Evolutionary conservation across 1,284 basidiomycete genomes (phyloP), one percentile per base, ranked within the genome.

Genomic region (Ustilago sp.): DNA sequence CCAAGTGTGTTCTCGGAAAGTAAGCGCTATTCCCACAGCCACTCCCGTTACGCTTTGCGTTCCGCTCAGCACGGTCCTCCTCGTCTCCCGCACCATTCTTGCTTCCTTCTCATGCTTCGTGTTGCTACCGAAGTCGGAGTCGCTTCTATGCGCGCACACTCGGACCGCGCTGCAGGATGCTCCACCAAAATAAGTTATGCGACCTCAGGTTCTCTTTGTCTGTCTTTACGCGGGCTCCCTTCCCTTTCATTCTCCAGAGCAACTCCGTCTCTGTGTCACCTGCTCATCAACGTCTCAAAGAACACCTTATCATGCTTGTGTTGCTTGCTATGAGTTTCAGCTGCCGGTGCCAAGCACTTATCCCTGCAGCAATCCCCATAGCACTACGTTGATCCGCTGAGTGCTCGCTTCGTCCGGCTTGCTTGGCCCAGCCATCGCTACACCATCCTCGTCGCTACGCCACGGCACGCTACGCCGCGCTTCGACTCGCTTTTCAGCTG

Each of bases 1-100:
- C 51, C 55, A 77, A 77, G 66, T 74, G 75, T 51, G 67, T 77
- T 11, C 63, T 59, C 15, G 70, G 55, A 17, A 45, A 69, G 56
- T 74, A 60, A 45, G 11, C 17, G 12, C 47, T 15, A 28, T 32
- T 32, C 28, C 48, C n/a, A 48, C n/a, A 19, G 11, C 5, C n/a
- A 17, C n/a, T 8, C 47, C 11, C 47, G 23, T 9, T 39, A 11
- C 4, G 38, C 38, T 39, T 17, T 39, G 38, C 11, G 3, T 28
- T 3, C 23, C 23, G 39, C 39, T 45, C 43, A 45, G 43, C 43
- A 45, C 43, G 43, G n/a, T 45, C 43, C 43, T 45, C 43, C n/a
- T 8, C 6, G 8, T 45, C n/a, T 19, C 43, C 17, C 43, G 19
- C 43, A 45, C 43, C n/a, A 19, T 45, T 8, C n/a, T 45, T 45